A percentile compares a stretch with the other conserved stretches of the same genome.
Conservation (phyloP, 2,329 filamentous ascomycete genomes). For the Pseudocercospora macadamiae region DNA sequence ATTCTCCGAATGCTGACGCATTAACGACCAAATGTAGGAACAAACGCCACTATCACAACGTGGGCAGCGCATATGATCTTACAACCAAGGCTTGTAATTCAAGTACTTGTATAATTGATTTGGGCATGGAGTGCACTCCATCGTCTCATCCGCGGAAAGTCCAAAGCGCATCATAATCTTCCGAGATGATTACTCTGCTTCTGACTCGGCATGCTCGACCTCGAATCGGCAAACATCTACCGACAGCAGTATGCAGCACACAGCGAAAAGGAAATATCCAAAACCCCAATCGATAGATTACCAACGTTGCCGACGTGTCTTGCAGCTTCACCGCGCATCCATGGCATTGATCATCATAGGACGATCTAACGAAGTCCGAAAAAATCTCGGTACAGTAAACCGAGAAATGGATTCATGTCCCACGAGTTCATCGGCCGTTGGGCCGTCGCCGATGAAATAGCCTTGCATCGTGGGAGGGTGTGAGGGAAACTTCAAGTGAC, state of each 20-base stretch:
- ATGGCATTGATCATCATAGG: not conserved
- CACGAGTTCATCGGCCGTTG: constrained; percentile 4
- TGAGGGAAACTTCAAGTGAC: not conserved
- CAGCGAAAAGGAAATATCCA: not conserved
- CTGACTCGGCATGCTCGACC: not conserved
- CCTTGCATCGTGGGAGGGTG: not conserved
- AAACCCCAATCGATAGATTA: not conserved
- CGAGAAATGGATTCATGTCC: no score
- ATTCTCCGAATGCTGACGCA: not conserved
- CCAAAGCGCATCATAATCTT: not conserved
- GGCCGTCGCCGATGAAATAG: not conserved
- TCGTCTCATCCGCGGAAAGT: not conserved
- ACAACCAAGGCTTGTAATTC: not conserved
- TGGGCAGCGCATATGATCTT: not conserved
- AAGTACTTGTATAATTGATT: not conserved
- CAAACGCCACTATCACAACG: constrained; percentile 5
- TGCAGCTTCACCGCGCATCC: not conserved
- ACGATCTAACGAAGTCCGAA: no score
- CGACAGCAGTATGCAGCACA: not conserved
- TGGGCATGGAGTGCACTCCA: not conserved
- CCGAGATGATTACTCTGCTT: constrained; percentile 1
- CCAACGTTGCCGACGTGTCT: not conserved
- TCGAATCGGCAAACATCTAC: not conserved
- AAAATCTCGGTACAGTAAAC: no score
- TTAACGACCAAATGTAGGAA: constrained; percentile 2